Evolutionary conservation across 805 yeast species (phyloP), one percentile per base, ranked within the genome.

Genomic region (Jamesozyma gamospora): DNA sequence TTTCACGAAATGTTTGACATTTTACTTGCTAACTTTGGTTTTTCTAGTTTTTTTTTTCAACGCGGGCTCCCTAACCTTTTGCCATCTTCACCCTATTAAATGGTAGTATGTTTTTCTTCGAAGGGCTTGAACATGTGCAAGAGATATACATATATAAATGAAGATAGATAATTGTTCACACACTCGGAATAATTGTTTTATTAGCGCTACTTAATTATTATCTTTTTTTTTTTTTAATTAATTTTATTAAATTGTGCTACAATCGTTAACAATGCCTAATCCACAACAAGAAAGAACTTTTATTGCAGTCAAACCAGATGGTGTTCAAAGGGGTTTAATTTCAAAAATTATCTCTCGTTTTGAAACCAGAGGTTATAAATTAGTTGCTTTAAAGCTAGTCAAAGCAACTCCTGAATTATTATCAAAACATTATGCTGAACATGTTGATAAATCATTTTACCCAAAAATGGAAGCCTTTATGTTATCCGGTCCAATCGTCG

Each of bases 301-400:
- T 65, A 83, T 83, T 72, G 94, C 94, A 53, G 79, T 83, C 63
- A 83, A 83, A 79, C 99, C 99, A 71, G 99, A 92, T 71, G 99
- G 97, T 72, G 97, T 92, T 77, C 97, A 92, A 77, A 86, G 99
- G 74, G 97, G 97, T 50, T 75, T 92, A 66, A 75, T 90, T 71
- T 70, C 94, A 65, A 75, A 82, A 56, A 88, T 92, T 74, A 65
- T 92, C 55, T 74, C 80, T 58, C 86, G 97, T 71, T 92, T 94
- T 70, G 96, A 88, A 76, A 73, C 79, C 75, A 85, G 95, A 72
- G 99, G 98, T 59, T 92, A 69, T 87, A 92, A 90, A 74, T 79
- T 92, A 60, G 97, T 90, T 52, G 98, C 83, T 58, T 81, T 92
- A 66, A 92, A 92, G 79, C 74, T 92, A 66, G 74, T 82, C 63